Evolutionary conservation across 1,139 yeast genomes (phyloP).

Genomic region (Diutina ranongensis): DNA sequence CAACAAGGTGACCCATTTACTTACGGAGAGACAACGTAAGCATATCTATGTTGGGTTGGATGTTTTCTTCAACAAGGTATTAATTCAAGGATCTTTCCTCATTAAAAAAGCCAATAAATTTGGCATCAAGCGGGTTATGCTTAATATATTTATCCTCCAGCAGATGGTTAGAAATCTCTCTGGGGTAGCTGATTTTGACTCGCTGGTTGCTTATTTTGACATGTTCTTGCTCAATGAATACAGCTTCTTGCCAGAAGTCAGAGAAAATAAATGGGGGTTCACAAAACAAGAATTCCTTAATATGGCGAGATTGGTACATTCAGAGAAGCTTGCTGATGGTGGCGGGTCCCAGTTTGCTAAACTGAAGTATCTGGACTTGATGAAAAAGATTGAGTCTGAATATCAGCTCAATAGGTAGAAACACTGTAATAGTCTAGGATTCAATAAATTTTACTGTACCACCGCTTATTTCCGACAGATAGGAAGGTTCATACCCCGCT

Average conservation of each 20-base stretch:
- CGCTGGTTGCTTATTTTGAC: conserved; percentile 48
- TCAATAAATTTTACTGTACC: too few species aligned
- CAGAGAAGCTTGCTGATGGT: conserved; percentile 36
- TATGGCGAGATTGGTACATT: conserved; percentile 33
- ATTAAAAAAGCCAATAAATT: conserved; percentile 45
- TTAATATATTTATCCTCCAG: conserved; percentile 64
- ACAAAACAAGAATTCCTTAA: conserved; percentile 23
- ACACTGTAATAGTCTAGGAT: too few species aligned
- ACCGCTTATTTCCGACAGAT: too few species aligned
- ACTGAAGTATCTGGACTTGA: conserved; percentile 28
- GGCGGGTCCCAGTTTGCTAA: conserved; percentile 28
- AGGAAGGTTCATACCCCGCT: too few species aligned
- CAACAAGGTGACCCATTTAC: conserved; percentile 22
- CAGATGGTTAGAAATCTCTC: conserved; percentile 59
- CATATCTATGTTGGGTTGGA: conserved; percentile 42
- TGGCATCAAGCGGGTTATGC: conserved; percentile 57
- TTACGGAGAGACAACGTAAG: conserved; percentile 20
- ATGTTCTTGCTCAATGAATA: conserved; percentile 36
- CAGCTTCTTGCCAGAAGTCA: conserved; percentile 12
- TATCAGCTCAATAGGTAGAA: neutral
- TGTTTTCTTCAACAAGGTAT: conserved; percentile 40
- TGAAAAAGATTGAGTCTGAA: conserved; percentile 15
- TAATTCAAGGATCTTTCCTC: conserved; percentile 49
- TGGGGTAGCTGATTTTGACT: conserved; percentile 45
- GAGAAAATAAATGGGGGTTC: conserved; percentile 7